Percentiles rank a stretch among this genome's conserved stretches.
Conservation (phyloP, 1,284 basidiomycete genomes). For the Afroboletus lepidellus region DNA sequence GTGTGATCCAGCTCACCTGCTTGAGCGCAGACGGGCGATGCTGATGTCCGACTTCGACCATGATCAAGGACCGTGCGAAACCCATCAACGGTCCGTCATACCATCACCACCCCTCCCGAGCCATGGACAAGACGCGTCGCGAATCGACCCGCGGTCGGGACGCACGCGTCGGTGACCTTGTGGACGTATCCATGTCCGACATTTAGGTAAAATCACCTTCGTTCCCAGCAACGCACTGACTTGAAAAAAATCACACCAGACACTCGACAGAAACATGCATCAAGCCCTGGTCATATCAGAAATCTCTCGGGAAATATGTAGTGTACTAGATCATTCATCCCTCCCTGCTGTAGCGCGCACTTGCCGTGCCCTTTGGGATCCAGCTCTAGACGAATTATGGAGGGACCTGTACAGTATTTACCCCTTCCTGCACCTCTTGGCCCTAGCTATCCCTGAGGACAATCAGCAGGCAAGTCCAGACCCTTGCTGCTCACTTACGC, state of each 20-base stretch:
- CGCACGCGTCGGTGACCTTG: no score
- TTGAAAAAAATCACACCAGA: no score
- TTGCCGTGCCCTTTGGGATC: constrained; percentile 23
- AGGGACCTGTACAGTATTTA: constrained; percentile 19
- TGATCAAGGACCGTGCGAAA: not conserved
- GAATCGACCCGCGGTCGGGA: no score
- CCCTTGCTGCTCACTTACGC: no score
- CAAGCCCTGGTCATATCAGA: constrained; percentile 27
- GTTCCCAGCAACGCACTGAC: no score
- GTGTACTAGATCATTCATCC: constrained; percentile 6
- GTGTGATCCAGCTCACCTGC: constrained; percentile 52
- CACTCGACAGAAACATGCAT: constrained; percentile 18
- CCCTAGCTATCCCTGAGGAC: not conserved
- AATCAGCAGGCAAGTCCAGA: constrained; percentile 13
- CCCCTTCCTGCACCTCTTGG: constrained; percentile 26
- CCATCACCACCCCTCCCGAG: no score
- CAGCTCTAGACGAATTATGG: constrained; percentile 30
- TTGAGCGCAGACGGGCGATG: constrained; percentile 79
- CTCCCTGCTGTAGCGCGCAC: constrained; percentile 25
- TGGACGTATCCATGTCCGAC: not conserved
- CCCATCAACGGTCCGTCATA: no score
- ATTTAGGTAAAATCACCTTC: constrained; percentile 22
- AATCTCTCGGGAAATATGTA: constrained; percentile 20
- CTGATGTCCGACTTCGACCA: constrained; percentile 49
- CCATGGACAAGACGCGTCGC: no score